A percentile compares a stretch with the other conserved stretches of the same genome.
Evolutionary conservation across 768 basidiomycete genomes (phyloP).

Genomic region (Boletus insuetus): DNA sequence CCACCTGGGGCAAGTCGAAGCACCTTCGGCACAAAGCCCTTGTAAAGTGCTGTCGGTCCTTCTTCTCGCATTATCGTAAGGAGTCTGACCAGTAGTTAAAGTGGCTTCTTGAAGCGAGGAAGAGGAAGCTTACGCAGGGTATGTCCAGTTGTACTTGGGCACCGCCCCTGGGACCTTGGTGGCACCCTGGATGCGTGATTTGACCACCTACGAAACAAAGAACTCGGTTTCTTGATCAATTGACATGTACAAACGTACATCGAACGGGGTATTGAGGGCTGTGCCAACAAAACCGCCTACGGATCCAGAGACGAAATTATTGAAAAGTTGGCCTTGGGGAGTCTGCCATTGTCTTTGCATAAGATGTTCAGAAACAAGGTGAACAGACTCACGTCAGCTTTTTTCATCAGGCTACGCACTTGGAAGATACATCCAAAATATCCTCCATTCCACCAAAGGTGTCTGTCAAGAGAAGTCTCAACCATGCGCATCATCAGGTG

Average conservation of each 20-base stretch:
- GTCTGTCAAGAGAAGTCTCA: slow-evolving; percentile 39
- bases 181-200: slow-evolving; percentile 89
- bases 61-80: slow-evolving; percentile 83
- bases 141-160: slow-evolving; percentile 94
- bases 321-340: slow-evolving; percentile 67
- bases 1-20: slow-evolving; percentile 94
- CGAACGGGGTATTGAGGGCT: slow-evolving; percentile 84
- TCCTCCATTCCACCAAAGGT: slow-evolving; percentile 91
- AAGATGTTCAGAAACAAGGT: neutral
- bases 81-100: slow-evolving; percentile 38
- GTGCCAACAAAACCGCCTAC: slow-evolving; percentile 92
- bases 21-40: slow-evolving; percentile 95
- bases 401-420: slow-evolving; percentile 75
- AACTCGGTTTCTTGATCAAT: neutral
- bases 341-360: slow-evolving; percentile 39
- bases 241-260: slow-evolving; percentile 33
- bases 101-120: neutral
- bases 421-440: slow-evolving; percentile 94
- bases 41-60: slow-evolving; percentile 83
- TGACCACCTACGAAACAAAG: slow-evolving; percentile 67
- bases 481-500: neutral
- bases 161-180: slow-evolving; percentile 61
- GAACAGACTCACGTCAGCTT: slow-evolving; percentile 64
- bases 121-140: slow-evolving; percentile 58
- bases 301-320: slow-evolving; percentile 90